These are phyloP conservation scores for Starmerella tilneyi DNA, from an alignment of 805 yeast genomes.

Conservation along the genomic window DNA sequence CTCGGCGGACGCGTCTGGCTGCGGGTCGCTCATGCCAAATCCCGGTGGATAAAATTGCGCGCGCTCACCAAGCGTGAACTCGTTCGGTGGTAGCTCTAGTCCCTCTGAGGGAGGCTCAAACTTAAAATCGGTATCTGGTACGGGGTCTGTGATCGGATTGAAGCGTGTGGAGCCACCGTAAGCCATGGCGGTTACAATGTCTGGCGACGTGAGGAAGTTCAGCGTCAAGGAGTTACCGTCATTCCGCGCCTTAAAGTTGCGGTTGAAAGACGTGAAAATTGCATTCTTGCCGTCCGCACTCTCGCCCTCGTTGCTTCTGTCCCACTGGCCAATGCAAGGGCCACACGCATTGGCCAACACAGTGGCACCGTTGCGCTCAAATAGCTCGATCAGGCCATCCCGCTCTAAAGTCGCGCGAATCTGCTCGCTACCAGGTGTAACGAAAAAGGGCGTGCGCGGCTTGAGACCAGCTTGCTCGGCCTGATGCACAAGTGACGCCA, in stretches of 20 bases:
- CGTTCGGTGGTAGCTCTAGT: conserved; percentile 68
- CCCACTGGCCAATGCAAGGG: conserved; percentile 99
- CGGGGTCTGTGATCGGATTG: conserved; percentile 84
- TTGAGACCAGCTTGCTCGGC: conserved; percentile 79
- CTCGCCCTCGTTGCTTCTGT: conserved; percentile 52
- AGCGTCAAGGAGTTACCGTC: conserved; percentile 97
- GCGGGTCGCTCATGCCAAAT: conserved; percentile 40
- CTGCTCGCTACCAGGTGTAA: conserved; percentile 97
- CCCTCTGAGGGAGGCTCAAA: conserved; percentile 60
- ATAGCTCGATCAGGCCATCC: conserved; percentile 77
- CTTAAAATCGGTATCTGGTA: conserved; percentile 53
- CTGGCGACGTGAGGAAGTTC: conserved; percentile 98
- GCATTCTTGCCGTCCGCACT: conserved; percentile 52
- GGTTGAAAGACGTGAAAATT: conserved; percentile 92
- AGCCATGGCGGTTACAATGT: conserved; percentile 92
- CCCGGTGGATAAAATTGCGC: conserved; percentile 58
- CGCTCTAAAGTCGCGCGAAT: conserved; percentile 93
- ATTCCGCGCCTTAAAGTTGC: conserved; percentile 95
- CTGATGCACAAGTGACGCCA: conserved; percentile 78
- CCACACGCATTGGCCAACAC: conserved; percentile 98
- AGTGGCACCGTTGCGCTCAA: conserved; percentile 78
- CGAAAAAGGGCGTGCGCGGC: conserved; percentile 85
- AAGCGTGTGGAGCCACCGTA: conserved; percentile 87
- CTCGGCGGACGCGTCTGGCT: conserved; percentile 47
- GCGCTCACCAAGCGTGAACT: conserved; percentile 64